These are phyloP conservation scores for Triticum urartu DNA, from an alignment of 176 grass and related monocot species.

Conservation along the genomic window DNA sequence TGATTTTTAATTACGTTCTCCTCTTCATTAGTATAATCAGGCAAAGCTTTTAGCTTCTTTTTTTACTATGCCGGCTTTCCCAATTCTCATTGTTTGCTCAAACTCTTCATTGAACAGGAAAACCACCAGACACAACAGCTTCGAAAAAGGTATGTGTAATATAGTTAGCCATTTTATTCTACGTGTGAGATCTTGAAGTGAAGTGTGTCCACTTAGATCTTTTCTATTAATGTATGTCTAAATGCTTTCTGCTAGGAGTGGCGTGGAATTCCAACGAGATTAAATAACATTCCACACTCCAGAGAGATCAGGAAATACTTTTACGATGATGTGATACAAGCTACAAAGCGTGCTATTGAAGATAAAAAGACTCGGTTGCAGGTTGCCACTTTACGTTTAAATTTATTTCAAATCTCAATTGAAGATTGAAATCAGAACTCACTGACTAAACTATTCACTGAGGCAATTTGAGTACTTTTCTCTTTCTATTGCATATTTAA, in stretches of 20 bases:
- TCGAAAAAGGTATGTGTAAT: conserved; percentile 60
- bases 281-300: conserved; percentile 98
- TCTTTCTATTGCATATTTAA: not conserved
- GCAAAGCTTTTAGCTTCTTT: conserved; percentile 3
- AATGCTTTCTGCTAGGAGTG: conserved; percentile 50
- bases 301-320: conserved; percentile 94
- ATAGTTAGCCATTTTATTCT: conserved; percentile 29
- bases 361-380: conserved; percentile 86
- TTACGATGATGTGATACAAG: conserved; percentile 65
- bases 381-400: conserved; percentile 44
- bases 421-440: conserved; percentile 1
- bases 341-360: conserved; percentile 74
- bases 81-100: conserved; percentile 14
- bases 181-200: not conserved
- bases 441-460: not conserved
- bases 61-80: not conserved
- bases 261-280: conserved; percentile 89
- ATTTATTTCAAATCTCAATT: not conserved
- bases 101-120: conserved; percentile 54
- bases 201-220: not conserved
- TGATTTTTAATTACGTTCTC: not conserved
- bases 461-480: not conserved
- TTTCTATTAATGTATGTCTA: conserved; percentile 20
- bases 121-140: conserved; percentile 40
- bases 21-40: not conserved